These are phyloP conservation scores for Ajuga chamaepitys DNA, from an alignment of 257 asterid species.

Conservation along the genomic window DNA sequence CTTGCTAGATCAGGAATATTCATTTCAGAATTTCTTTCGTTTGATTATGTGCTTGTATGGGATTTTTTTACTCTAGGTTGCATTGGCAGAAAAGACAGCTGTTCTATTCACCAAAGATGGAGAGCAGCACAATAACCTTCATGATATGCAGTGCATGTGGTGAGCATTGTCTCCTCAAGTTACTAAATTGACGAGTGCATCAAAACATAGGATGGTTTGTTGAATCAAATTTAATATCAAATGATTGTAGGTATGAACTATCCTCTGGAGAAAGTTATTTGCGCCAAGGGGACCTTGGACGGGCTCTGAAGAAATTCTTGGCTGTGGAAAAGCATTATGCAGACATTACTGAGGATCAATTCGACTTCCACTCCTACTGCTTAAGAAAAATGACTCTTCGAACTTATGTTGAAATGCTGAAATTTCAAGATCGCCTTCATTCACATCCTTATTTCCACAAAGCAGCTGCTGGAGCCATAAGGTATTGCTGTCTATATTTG, in stretches of 20 bases:
- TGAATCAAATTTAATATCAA: slow-evolving; percentile 8
- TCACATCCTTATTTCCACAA: slow-evolving; percentile 83
- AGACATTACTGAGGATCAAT: slow-evolving; percentile 92
- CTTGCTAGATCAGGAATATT: not conserved
- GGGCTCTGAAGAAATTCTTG: slow-evolving; percentile 92
- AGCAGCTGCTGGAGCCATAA: slow-evolving; percentile 88
- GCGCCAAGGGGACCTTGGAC: slow-evolving; percentile 93
- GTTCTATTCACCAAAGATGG: slow-evolving; percentile 96
- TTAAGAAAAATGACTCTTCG: slow-evolving; percentile 97
- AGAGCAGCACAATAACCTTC: slow-evolving; percentile 91
- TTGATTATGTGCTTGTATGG: slow-evolving; percentile 9
- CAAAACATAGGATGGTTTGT: not conserved
- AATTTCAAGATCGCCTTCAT: slow-evolving; percentile 90
- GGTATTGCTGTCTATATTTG: slow-evolving; percentile 39
- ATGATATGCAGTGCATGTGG: slow-evolving; percentile 99
- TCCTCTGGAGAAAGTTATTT: slow-evolving; percentile 95
- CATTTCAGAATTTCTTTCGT: not conserved
- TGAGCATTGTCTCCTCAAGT: slow-evolving; percentile 25
- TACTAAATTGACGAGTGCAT: not conserved
- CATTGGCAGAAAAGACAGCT: slow-evolving; percentile 90
- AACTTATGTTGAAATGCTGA: slow-evolving; percentile 84
- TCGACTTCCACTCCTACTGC: slow-evolving; percentile 97
- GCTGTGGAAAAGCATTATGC: slow-evolving; percentile 97
- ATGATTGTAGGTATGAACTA: slow-evolving; percentile 72
- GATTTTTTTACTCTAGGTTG: slow-evolving; percentile 45